These are phyloP conservation scores for Isabelozyma rhagii DNA, from an alignment of 805 yeast genomes.

Conservation along the genomic window DNA sequence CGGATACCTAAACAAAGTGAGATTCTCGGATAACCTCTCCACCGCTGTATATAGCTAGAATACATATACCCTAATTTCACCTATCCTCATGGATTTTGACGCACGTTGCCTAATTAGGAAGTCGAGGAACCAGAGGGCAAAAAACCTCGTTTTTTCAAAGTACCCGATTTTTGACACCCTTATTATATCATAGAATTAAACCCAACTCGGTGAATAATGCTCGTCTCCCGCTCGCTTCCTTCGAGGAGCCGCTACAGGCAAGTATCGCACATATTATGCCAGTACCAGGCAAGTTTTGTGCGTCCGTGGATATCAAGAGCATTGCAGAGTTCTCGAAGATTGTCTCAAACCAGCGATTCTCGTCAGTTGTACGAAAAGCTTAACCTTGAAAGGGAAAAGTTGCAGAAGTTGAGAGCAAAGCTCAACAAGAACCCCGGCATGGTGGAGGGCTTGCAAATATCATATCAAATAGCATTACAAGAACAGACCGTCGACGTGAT, in stretches of 20 bases:
- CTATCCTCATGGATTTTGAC: too few relatives aligned
- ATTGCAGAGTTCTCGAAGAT: background rate
- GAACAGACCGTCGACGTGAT: background rate
- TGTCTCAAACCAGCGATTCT: background rate
- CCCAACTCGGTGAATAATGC: background rate
- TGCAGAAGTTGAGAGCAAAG: background rate
- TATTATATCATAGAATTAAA: too few relatives aligned
- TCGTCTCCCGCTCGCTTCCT: background rate
- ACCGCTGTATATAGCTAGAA: too few relatives aligned
- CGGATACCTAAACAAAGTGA: slow-evolving; percentile 9
- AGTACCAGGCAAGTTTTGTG: background rate
- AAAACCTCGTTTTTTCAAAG: too few relatives aligned
- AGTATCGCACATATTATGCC: background rate
- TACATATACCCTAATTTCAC: too few relatives aligned
- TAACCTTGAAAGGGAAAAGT: background rate
- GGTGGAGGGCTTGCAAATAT: background rate
- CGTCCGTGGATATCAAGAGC: background rate
- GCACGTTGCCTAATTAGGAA: too few relatives aligned
- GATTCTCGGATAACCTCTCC: background rate
- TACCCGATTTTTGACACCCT: too few relatives aligned
- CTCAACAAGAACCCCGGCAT: background rate
- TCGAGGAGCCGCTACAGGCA: background rate
- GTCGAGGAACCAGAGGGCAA: too few relatives aligned
- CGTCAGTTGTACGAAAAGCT: background rate
- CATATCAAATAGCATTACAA: background rate